These are phyloP conservation scores for Paecilomyces fulvus DNA, from an alignment of 2,329 filamentous ascomycete species.

Conservation along the genomic window DNA sequence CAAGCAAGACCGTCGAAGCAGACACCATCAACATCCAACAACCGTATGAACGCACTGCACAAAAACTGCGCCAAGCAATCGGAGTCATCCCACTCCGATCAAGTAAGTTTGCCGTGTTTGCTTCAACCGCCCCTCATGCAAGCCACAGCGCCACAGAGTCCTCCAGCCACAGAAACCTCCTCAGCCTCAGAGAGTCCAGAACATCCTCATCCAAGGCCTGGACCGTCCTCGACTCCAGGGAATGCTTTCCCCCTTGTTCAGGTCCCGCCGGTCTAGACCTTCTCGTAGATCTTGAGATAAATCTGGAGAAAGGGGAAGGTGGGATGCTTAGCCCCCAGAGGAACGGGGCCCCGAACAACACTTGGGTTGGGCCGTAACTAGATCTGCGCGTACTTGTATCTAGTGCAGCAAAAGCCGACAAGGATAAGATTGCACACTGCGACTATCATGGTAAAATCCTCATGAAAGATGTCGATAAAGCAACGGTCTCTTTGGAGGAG, in stretches of 20 bases:
- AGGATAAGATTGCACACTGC: background rate
- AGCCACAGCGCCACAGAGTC: background rate
- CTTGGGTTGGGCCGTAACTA: background rate
- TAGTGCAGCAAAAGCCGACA: background rate
- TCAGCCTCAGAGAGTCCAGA: conserved; percentile 21
- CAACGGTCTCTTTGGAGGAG: background rate
- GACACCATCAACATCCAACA: conserved; percentile 4
- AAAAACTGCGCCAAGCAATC: conserved; percentile 26
- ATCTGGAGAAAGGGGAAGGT: background rate
- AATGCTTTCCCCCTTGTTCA: conserved; percentile 9
- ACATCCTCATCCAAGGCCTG: conserved; percentile 15
- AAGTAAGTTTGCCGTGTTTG: conserved; percentile 14
- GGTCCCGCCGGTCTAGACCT: conserved; percentile 21
- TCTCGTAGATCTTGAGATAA: background rate
- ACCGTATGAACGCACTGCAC: conserved; percentile 1
- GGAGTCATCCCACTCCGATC: conserved; percentile 12
- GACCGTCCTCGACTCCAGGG: conserved; percentile 18
- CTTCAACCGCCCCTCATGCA: conserved; percentile 6
- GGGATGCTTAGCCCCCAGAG: background rate
- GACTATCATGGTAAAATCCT: background rate
- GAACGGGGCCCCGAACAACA: background rate
- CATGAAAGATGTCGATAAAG: too few species aligned
- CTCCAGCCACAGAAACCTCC: background rate
- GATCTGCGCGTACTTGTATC: background rate
- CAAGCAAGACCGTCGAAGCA: conserved; percentile 3